Base-by-base conservation (phyloP, 2,329 filamentous ascomycete species). In the Chalara sp. region DNA sequence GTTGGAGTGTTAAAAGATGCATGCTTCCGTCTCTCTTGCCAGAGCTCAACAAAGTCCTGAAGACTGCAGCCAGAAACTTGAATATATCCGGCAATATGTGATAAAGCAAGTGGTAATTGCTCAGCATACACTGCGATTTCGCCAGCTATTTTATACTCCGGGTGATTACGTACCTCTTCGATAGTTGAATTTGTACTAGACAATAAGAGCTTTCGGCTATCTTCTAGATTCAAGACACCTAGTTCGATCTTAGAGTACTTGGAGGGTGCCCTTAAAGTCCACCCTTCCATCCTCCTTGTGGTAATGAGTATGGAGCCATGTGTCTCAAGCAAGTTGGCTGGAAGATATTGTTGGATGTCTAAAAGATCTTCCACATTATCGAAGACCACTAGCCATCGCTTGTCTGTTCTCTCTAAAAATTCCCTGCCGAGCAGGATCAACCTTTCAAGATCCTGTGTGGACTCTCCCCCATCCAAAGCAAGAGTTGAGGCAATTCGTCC, bases 331-430 rank as follows among this genome's bases (percentile, higher is more conserved):
- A 57, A 50, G 29, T 58, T 59, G 12, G 39, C 47, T 4, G 57
- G 57, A 13, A 53, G 49, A 42, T 53, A 55, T 6, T 46, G 29
- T n/a, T 58, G 53, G 44, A 57, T 54, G 29, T 54, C 50, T 28
- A 45, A 41, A 55, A 53, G 57, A 10, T 46, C 49, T 12, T 57
- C 46, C 31, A 59, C 55, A n/a, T 59, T 59, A 42, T 59, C 53
- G 33, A 57, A 49, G 12, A 59, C 52, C 33, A 59, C 40, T 7
- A 58, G 39, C 57, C 57, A 59, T 48, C 51, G 41, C 37, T 53
- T 55, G 10, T 50, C 44, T 6, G 49, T 53, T 4, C 6, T 54
- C 32, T 57, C 44, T 8, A 59, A 42, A 10, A 56, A 59, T 11
- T 59, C 53, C 13, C 50, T 47, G 11, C 53, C 53, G 4, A 48